Evolutionary conservation across 139 green algal genomes (phyloP), one percentile per base, ranked within the genome.

Genomic region (Eudorina sp.): DNA sequence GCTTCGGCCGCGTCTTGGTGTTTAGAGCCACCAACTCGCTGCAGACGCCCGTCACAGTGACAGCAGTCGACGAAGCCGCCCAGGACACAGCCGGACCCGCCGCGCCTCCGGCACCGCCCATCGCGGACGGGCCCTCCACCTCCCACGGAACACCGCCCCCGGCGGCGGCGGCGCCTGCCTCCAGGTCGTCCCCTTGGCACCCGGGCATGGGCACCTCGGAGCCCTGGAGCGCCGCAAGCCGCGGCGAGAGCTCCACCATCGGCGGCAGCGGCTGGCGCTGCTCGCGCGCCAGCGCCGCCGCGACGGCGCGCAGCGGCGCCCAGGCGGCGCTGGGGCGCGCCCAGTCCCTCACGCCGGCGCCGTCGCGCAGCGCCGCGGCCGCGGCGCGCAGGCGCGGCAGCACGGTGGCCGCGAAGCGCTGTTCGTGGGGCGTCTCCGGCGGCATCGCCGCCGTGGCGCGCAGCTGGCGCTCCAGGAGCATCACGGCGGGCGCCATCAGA

Each of bases 1-100:
- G 90, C 91, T 99, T 99, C 9, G 97, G 97, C 9, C 96, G 92
- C 0, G 97, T 99, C 90, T 99, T 99, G n/a, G 97, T 98, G 43
- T 86, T 55, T 74, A 98, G 93, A 25, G 94, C 90, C 13, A 83
- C 29, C 73, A 96, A 90, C 16, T 75, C 53, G 0, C 55, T 38
- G n/a, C 70, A 70, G 55, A 97, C 91, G 21, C 68, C 70, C n/a
- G 75, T 88, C 46, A 97, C 89, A 9, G 91, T 94, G 43, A 94
- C 83, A 31, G 27, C 23, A 41, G 41, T 48, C 38, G 31, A 11
- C 27, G 40, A 46, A 3, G 38, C 36, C 5, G 25, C 45, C 0
- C 34, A 43, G 1, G 9, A 43, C 19, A 75, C 53, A 18, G 51
- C 70, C 0, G 79, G 45, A 45, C 62, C 69, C 0, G 83, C 45